A percentile compares a stretch with the other conserved stretches of the same genome.
These are phyloP conservation scores for Hypoxylon crocopeplum DNA, from an alignment of 495 filamentous ascomycete genomes.

Conservation along the genomic window DNA sequence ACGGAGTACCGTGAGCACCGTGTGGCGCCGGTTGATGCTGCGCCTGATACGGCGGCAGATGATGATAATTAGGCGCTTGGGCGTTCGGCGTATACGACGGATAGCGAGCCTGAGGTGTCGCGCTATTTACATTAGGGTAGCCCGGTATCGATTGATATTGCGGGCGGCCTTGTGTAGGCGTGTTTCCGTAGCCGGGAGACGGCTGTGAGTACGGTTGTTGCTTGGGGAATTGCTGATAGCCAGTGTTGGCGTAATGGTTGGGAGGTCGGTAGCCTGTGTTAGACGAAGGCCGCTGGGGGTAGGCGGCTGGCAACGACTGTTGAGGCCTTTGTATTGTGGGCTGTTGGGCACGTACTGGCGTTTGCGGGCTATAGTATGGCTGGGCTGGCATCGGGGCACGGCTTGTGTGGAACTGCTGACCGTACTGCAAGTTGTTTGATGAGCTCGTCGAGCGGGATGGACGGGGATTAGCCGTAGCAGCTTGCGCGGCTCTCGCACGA, in stretches of 20 bases:
- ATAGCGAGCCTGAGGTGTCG: constrained; percentile 33
- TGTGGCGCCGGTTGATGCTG: constrained; percentile 28
- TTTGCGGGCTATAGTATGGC: constrained; percentile 50
- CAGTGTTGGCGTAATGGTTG: constrained; percentile 34
- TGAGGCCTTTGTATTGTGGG: constrained; percentile 34
- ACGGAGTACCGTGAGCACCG: constrained; percentile 21
- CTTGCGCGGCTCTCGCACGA: constrained; percentile 47
- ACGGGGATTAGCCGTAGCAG: constrained; percentile 42
- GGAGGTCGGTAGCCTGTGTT: constrained; percentile 38
- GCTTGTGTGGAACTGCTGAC: constrained; percentile 47
- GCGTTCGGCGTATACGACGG: constrained; percentile 41
- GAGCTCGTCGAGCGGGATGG: constrained; percentile 49
- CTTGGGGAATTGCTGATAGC: constrained; percentile 43
- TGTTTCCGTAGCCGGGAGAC: constrained; percentile 40
- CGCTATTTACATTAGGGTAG: constrained; percentile 44
- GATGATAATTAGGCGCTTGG: constrained; percentile 39
- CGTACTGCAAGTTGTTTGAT: constrained; percentile 41
- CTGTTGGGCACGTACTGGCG: constrained; percentile 45
- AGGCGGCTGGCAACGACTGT: constrained; percentile 38
- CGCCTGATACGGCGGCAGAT: constrained; percentile 44
- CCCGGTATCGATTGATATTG: constrained; percentile 45
- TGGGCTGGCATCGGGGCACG: constrained; percentile 48
- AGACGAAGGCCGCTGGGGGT: constrained; percentile 42
- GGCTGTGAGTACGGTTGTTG: constrained; percentile 42
- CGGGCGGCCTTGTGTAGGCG: constrained; percentile 37